Evolutionary conservation across 306 rosid species (phyloP).

Genomic region (Pyrus bretschneideri): DNA sequence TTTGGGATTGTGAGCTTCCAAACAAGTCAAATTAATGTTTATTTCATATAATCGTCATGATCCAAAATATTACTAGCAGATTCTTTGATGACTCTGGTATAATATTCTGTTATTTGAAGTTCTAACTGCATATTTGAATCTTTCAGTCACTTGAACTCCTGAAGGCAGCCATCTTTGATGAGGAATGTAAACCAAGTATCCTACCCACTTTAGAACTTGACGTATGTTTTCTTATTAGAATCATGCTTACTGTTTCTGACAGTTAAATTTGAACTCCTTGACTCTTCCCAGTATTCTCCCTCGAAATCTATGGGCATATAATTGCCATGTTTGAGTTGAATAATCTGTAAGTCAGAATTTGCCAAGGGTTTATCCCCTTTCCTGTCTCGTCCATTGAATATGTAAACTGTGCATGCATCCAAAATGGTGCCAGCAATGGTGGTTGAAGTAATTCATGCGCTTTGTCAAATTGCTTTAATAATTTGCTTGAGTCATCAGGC

Average conservation of each 20-base stretch:
- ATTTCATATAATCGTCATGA: background rate
- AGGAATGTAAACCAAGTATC: slow-evolving; percentile 89
- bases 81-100: background rate
- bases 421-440: slow-evolving; percentile 6
- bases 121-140: slow-evolving; percentile 25
- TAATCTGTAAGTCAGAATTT: slow-evolving; percentile 61
- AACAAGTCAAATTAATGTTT: background rate
- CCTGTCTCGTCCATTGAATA: slow-evolving; percentile 10
- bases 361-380: background rate
- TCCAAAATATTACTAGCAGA: background rate
- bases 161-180: slow-evolving; percentile 66
- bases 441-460: background rate
- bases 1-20: background rate
- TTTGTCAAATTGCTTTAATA: background rate
- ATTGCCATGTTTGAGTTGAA: slow-evolving; percentile 98
- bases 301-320: slow-evolving; percentile 82
- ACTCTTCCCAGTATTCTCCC: slow-evolving; percentile 77
- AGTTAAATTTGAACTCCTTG: slow-evolving; percentile 36
- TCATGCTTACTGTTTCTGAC: slow-evolving; percentile 11
- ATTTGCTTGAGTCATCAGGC: background rate
- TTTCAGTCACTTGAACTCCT: slow-evolving; percentile 90
- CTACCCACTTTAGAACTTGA: slow-evolving; percentile 32
- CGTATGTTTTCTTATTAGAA: slow-evolving; percentile 13
- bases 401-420: slow-evolving; percentile 10
- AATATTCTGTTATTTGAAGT: background rate